A percentile compares a stretch with the other conserved stretches of the same genome.
phyloP scores from a whole-genome alignment of 2,329 filamentous ascomycete species.

The Chrysoporthe austroafricana region DNA sequence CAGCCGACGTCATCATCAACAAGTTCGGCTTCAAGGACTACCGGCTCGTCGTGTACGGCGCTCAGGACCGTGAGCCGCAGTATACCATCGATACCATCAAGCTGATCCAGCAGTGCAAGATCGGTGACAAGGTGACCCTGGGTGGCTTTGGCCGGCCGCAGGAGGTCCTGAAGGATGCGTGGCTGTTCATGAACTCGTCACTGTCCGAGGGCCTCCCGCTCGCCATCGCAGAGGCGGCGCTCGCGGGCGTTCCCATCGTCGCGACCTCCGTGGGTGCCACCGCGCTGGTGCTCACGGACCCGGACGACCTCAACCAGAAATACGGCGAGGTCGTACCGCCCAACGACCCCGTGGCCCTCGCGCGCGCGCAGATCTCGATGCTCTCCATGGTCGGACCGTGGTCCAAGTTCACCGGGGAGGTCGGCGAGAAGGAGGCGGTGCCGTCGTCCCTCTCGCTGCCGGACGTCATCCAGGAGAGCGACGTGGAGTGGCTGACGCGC shows the following conservation, averaged over 20 bases:
- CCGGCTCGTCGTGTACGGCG: slow-evolving; percentile 64
- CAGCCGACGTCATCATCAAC: slow-evolving; percentile 68
- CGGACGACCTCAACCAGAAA: slow-evolving; percentile 49
- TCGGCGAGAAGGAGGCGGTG: slow-evolving; percentile 42
- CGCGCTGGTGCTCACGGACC: slow-evolving; percentile 59
- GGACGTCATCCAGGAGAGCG: slow-evolving; percentile 49
- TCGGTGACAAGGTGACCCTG: slow-evolving; percentile 55
- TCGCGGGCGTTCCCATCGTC: slow-evolving; percentile 59
- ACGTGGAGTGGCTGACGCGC: slow-evolving; percentile 56
- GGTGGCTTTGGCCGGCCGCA: slow-evolving; percentile 60
- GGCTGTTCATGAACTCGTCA: slow-evolving; percentile 62
- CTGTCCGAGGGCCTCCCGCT: slow-evolving; percentile 59
- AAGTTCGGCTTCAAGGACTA: slow-evolving; percentile 69
- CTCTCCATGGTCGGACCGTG: slow-evolving; percentile 65
- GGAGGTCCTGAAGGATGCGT: slow-evolving; percentile 58
- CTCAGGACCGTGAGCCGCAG: slow-evolving; percentile 64
- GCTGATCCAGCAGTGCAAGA: slow-evolving; percentile 59
- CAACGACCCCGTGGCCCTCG: slow-evolving; percentile 64
- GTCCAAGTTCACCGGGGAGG: slow-evolving; percentile 60
- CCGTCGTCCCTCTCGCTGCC: slow-evolving; percentile 26
- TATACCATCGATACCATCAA: slow-evolving; percentile 64
- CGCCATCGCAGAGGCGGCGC: slow-evolving; percentile 61
- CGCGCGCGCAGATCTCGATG: slow-evolving; percentile 64
- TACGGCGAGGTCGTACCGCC: slow-evolving; percentile 68
- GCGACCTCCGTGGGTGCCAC: slow-evolving; percentile 61